Base-by-base conservation (phyloP, 441 rosid genomes). In the Gossypium lobatum region DNA sequence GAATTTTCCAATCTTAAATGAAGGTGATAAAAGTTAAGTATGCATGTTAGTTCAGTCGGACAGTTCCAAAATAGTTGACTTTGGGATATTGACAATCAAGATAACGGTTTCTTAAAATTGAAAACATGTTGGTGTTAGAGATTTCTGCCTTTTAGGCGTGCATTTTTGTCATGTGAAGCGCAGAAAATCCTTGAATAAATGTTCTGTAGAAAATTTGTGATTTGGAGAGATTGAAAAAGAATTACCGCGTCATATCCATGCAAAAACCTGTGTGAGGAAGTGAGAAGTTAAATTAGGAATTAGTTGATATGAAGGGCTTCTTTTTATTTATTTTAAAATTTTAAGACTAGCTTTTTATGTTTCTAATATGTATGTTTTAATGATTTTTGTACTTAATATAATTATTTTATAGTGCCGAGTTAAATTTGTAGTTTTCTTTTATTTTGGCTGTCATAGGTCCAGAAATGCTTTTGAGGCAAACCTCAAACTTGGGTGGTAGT, bases 391-490 rank as follows among this genome's bases (percentile, higher is more conserved):
- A 10, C 48, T 28, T 57, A 13, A 34, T 20, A 14, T 70, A 55
- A 55, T 70, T 20, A 7, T 18, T 70, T 70, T 10, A 26, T 34
- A 37, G 52, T 55, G 53, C 64, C 4, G 34, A 53, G 14, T 14
- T 18, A 18, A 55, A 20, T 16, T 20, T 70, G 10, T 25, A 70
- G 25, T 57, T 58, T 55, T 37, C 31, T 57, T 42, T 74, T 37
- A n/a, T 65, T 66, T 58, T 61, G 31, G 42, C 11, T 76, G 31
- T 81, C 57, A 77, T 83, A 96, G 99, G 98, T 81, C 95, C 98
- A 31, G 98, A 91, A 82, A 77, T 81, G 81, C 98, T 96, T 82
- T 75, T 96, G 77, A 86, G 86, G 76, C 96, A 90, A 79, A 86
- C 96, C 61, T 89, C 98, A 70, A 75, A 68, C 75, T 80, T 92